Conservation (phyloP, 2,329 filamentous ascomycete species). For the Tolypocladium nubicola region DNA sequence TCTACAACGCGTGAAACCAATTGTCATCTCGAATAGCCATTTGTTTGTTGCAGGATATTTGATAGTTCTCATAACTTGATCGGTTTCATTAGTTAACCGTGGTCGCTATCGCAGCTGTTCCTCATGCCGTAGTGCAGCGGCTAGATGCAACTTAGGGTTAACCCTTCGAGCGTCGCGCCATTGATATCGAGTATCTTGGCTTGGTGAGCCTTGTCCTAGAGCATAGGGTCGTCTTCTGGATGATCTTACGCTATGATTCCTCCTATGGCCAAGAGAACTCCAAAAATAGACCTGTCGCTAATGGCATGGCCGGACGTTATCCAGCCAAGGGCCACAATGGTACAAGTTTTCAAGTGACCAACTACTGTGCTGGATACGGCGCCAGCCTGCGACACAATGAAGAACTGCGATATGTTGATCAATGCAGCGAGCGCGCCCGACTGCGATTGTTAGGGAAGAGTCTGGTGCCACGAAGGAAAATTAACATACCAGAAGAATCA, state of each 20-base stretch:
- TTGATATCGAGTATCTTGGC: neutral
- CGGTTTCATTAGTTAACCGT: too few relatives aligned
- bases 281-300: neutral
- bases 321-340: neutral
- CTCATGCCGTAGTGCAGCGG: too few relatives aligned
- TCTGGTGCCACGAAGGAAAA: too few relatives aligned
- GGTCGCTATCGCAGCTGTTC: too few relatives aligned
- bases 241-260: neutral
- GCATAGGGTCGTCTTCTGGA: neutral
- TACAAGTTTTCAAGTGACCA: neutral
- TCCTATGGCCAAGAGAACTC: neutral
- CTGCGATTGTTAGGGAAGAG: neutral
- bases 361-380: neutral
- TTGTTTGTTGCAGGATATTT: too few relatives aligned
- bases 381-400: neutral
- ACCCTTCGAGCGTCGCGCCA: too few relatives aligned
- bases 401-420: neutral
- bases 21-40: too few relatives aligned
- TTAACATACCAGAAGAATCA: conserved; percentile 45
- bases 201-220: neutral
- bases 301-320: neutral
- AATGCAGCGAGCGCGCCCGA: neutral
- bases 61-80: too few relatives aligned
- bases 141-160: too few relatives aligned
- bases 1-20: too few relatives aligned